A percentile compares a stretch with the other conserved stretches of the same genome.
Evolutionary conservation across 148 eudicot genomes (phyloP).

Genomic region (Diospyros kaki): DNA sequence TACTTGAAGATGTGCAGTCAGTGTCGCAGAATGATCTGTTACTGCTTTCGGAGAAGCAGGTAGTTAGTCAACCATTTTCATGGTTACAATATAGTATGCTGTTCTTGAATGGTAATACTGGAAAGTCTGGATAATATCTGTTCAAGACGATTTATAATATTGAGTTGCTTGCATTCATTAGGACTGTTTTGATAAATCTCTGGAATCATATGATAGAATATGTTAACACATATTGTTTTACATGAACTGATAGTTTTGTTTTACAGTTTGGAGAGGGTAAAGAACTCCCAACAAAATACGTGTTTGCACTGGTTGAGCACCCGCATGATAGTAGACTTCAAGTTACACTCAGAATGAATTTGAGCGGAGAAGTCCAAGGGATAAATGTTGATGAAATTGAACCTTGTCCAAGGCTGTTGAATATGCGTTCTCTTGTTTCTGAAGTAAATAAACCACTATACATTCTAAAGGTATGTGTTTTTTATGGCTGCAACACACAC

Average conservation of each 20-base stretch:
- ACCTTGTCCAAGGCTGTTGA: constrained; percentile 49
- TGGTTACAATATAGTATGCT: background rate
- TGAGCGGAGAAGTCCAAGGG: constrained; percentile 57
- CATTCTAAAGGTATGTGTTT: constrained; percentile 56
- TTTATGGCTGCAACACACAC: background rate
- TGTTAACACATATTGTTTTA: background rate
- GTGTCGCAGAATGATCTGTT: constrained; percentile 69
- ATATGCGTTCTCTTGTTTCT: constrained; percentile 45
- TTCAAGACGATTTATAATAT: background rate
- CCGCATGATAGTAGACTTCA: constrained; percentile 30
- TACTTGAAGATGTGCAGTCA: constrained; percentile 33
- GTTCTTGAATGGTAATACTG: background rate
- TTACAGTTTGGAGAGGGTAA: constrained; percentile 52
- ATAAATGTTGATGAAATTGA: constrained; percentile 30
- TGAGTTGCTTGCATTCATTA: background rate
- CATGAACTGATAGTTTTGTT: constrained; percentile 11
- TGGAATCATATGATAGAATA: background rate
- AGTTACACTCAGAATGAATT: constrained; percentile 60
- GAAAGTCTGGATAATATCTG: background rate
- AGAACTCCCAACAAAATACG: constrained; percentile 51
- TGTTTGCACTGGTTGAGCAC: constrained; percentile 85
- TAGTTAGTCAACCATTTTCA: constrained; percentile 18
- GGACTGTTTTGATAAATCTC: background rate
- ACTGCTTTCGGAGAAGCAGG: constrained; percentile 63
- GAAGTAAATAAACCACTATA: constrained; percentile 23